Evolutionary conservation across 2,329 filamentous ascomycete species (phyloP), one percentile per base, ranked within the genome.

Genomic region (Lachnellula suecica): DNA sequence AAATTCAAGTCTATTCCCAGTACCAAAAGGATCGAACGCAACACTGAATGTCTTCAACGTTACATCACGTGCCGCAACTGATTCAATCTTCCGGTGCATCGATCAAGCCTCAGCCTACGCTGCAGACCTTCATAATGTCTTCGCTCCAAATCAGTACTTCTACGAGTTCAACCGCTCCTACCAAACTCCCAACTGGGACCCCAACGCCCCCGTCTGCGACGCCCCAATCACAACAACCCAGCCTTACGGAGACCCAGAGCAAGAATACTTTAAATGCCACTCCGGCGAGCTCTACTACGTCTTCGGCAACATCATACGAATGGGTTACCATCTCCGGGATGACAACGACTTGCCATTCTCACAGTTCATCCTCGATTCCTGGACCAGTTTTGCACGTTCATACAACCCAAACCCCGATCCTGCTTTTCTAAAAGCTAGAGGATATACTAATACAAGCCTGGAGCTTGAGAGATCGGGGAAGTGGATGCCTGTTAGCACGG

Each of bases 241-340:
- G 25, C 68, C 66, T n/a, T 52, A 65, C 35, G 63, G 63, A 8
- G 60, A 70, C 38, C 66, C 67, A 1, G 49, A 60, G 10, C 37
- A 52, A 3, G 68, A 69, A 31, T 71, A 70, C 50, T 69, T 67
- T 59, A 70, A 70, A 51, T 70, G 67, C 47, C 68, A 70, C 40
- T 64, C 64, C 10, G 68, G 68, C 1, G 68, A 71, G 11, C 52
- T 70, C 2, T 59, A 61, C 23, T 68, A 62, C 20, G 63, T 61
- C 6, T 70, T 71, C 48, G 68, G 68, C 2, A 67, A 60, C 20
- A 50, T 67, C 1, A 19, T 53, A 17, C 54, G 59, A 25, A 62
- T 59, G 19, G 63, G 60, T 1, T 60, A 64, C 23, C 59, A 59
- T 1, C 57, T 63, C 13, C 56, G 68, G 19, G 66, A 69, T 59